Evolutionary conservation across 768 basidiomycete species (phyloP).

Genomic region (Dioszegia hungarica): DNA sequence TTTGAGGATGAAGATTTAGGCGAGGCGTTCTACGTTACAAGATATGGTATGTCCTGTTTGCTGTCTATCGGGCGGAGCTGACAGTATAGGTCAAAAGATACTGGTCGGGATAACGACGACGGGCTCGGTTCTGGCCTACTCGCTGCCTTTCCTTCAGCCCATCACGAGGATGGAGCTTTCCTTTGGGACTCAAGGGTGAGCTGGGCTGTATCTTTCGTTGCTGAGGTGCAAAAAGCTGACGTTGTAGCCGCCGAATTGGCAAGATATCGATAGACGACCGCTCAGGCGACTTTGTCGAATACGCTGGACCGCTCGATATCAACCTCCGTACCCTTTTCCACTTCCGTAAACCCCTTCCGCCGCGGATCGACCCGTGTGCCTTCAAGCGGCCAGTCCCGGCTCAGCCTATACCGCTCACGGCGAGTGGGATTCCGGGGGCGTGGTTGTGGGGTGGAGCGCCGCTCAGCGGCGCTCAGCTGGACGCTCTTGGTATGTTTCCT

Average conservation of each 20-base stretch:
- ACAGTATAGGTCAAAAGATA: constrained; percentile 36
- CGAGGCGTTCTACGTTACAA: constrained; percentile 57
- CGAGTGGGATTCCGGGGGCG: constrained; percentile 31
- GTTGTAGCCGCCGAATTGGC: constrained; percentile 33
- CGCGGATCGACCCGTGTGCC: constrained; percentile 36
- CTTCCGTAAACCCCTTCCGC: constrained; percentile 46
- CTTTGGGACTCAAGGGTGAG: constrained; percentile 30
- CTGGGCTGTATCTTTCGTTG: not conserved
- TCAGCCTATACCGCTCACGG: constrained; percentile 43
- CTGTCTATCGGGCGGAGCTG: not conserved
- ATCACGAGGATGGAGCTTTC: constrained; percentile 37
- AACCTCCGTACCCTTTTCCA: constrained; percentile 47
- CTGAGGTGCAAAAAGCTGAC: not conserved
- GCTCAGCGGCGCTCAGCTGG: constrained; percentile 48
- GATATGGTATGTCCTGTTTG: constrained; percentile 53
- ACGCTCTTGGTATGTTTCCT: constrained; percentile 35
- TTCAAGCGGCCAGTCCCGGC: constrained; percentile 35
- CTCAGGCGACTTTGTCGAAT: constrained; percentile 49
- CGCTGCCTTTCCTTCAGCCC: constrained; percentile 41
- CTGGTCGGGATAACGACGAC: constrained; percentile 41
- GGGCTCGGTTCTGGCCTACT: constrained; percentile 40
- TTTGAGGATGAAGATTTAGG: constrained; percentile 59
- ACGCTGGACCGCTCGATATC: constrained; percentile 42
- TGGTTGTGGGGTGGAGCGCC: constrained; percentile 51
- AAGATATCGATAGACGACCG: constrained; percentile 45